Base-by-base conservation (phyloP, 345 rosid genomes). In the Alliaria petiolata region DNA sequence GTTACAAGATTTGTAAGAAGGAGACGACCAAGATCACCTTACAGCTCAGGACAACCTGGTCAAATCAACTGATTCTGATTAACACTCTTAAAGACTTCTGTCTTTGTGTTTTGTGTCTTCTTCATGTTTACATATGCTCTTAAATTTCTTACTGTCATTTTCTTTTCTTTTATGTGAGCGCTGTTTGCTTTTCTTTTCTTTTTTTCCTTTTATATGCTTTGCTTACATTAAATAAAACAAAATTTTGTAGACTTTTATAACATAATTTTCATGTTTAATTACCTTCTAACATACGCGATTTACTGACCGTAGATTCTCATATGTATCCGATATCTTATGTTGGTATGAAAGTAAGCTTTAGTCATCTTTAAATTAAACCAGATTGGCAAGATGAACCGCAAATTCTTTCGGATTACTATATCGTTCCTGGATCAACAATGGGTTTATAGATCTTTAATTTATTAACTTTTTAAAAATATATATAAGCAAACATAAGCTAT, bases 41-140 rank as follows among this genome's bases (percentile, higher is more conserved):
- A 5, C 43, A 75, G 74, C 74, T 16, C 69, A 34, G 79, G 79
- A 26, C 13, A 5, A 19, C 70, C 74, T 53, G 79, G 79, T 75
- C 79, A 75, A 26, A 62, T 3, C 69, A 39, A 62, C 9, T 75
- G 68, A 74, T 59, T 66, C 36, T 58, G 2, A 14, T 63, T 44
- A 56, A 43, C 46, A 56, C 31, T 22, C 62, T 13, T 56, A n/a
- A 15, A 62, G 14, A 62, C 64, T 3, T 33, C 35, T 61, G 36
- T 57, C 0, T n/a, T 28, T 58, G 17, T 58, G n/a, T n/a, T n/a
- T 13, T 49, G 20, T 40, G 34, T 54, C 12, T 30, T 45, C 45
- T 31, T 53, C 54, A 30, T 51, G 43, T 50, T 56, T 8, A 30
- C 53, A 62, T 51, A 14, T 52, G 39, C 2, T 51, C 53, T 61